Base-by-base conservation (phyloP, 768 basidiomycete species). In the Calocera cornea region DNA sequence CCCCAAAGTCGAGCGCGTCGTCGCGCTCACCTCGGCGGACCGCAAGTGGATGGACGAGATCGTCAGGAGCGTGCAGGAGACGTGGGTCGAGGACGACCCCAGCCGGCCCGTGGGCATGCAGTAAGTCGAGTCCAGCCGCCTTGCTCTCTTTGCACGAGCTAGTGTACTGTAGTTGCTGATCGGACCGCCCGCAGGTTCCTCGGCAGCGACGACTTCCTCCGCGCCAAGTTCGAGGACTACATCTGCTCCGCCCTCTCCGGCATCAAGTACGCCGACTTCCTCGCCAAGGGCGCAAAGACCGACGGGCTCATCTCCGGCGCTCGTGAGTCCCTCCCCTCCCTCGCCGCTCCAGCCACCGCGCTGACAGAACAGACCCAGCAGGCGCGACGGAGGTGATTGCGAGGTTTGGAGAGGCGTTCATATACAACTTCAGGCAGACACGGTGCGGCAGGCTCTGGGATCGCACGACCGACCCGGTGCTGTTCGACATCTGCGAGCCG, bases 1-100 rank as follows among this genome's bases (percentile, higher is more conserved):
- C 75, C 84, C 87, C 2, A 86, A 82, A 73, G 73, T 97, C 5
- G 94, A 95, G 71, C 83, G 89, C 33, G 79, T 87, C 36, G 84
- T 88, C 24, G 85, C 84, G 3, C 78, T 99, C 71, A 97, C 95
- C 1, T 81, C 97, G 0, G 92, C 95, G 0, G 97, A 98, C 75
- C 80, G 95, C 68, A 95, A 91, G 76, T 99, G 97, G 97, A 92
- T 98, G 84, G 95, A 98, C 73, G 93, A 95, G 71, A 86, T 95
- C 67, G 83, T 95, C 41, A 84, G 82, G 65, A 91, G 92, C 69
- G 92, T 95, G 12, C 91, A 91, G 69, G 86, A 89, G 64, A 83
- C 83, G 8, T 95, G 88, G 88, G 83, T 84, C 67, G 84, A 86
- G 2, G 79, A 78, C 11, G 87, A 89, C 70, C 83, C 87, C 0